These are phyloP conservation scores for Buxus sempervirens DNA, from an alignment of 164 flowering plant species.

Conservation along the genomic window DNA sequence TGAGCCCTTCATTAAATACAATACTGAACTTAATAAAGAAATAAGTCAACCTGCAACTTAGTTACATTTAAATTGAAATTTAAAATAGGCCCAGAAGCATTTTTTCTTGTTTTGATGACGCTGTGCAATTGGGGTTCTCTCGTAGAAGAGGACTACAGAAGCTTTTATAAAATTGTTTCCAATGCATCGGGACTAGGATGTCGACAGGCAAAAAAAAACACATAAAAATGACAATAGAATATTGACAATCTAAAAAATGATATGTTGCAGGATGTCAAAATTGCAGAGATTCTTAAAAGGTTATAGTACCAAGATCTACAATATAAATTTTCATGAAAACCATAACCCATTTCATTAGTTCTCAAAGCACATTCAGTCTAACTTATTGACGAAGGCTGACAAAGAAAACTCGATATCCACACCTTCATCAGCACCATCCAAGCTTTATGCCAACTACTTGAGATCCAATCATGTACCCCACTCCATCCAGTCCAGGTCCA, in stretches of 20 bases:
- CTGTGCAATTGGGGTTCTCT: too few relatives aligned
- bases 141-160: too few relatives aligned
- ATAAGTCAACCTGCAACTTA: background rate
- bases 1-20: constrained; percentile 47
- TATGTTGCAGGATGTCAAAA: background rate
- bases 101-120: too few relatives aligned
- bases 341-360: too few relatives aligned
- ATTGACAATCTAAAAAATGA: too few relatives aligned
- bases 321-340: too few relatives aligned
- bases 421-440: too few relatives aligned
- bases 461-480: too few relatives aligned
- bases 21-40: constrained; percentile 19
- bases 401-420: too few relatives aligned
- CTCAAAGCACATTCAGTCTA: background rate
- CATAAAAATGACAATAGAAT: background rate
- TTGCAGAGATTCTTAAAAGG: background rate
- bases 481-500: too few relatives aligned
- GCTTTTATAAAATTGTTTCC: background rate
- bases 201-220: background rate
- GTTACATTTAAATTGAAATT: background rate
- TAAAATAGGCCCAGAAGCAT: too few relatives aligned
- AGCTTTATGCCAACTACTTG: too few relatives aligned
- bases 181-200: background rate
- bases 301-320: background rate
- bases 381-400: background rate